These are phyloP conservation scores for Ascocoryne sarcoides DNA, from an alignment of 2,329 filamentous ascomycete species.

Conservation along the genomic window DNA sequence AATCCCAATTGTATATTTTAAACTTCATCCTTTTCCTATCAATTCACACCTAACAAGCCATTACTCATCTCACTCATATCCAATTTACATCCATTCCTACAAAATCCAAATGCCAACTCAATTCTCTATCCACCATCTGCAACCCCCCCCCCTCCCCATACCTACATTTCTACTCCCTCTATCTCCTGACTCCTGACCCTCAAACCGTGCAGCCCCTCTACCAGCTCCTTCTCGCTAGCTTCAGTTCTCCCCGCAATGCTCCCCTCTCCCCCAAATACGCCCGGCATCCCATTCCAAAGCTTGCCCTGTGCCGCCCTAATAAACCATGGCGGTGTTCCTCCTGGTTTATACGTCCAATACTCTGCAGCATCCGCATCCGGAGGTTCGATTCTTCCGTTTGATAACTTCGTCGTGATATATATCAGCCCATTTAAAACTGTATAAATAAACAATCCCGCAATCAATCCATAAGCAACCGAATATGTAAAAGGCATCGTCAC, in stretches of 20 bases:
- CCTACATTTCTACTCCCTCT: too few relatives aligned
- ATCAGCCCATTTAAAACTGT: conserved; percentile 45
- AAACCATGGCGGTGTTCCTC: conserved; percentile 49
- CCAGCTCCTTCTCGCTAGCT: conserved; percentile 20
- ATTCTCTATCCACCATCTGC: too few relatives aligned
- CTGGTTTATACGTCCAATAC: conserved; percentile 44
- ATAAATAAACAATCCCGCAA: conserved; percentile 52
- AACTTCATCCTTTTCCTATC: too few relatives aligned
- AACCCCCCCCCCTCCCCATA: too few relatives aligned
- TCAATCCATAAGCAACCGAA: conserved; percentile 69
- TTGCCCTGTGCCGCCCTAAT: conserved; percentile 24
- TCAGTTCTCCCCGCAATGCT: conserved; percentile 10
- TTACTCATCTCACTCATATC: too few relatives aligned
- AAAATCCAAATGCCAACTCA: too few relatives aligned
- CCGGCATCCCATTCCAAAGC: conserved; percentile 13
- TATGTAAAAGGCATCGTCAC: conserved; percentile 72
- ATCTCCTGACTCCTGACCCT: not conserved
- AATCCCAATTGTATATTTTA: too few relatives aligned
- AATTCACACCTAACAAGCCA: too few relatives aligned
- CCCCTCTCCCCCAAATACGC: conserved; percentile 3
- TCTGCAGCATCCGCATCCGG: conserved; percentile 46
- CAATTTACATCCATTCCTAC: too few relatives aligned
- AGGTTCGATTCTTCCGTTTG: conserved; percentile 39
- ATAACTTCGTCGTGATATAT: conserved; percentile 39
- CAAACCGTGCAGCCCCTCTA: conserved; percentile 1